Percentiles rank a stretch among this genome's conserved stretches.
phyloP scores from a whole-genome alignment of 495 filamentous ascomycete genomes.

The Penicillium cinerascens region DNA sequence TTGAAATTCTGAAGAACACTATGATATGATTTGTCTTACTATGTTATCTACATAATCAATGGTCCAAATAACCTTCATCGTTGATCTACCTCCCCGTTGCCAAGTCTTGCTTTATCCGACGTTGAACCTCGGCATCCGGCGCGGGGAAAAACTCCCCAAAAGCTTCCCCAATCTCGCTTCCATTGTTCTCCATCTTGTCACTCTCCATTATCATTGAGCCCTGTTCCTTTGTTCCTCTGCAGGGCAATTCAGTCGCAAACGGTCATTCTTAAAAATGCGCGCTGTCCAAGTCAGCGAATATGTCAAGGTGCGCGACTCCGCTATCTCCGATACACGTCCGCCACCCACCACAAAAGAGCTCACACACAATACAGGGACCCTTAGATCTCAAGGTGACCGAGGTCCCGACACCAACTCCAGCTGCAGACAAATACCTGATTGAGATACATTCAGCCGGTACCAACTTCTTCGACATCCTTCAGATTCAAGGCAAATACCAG shows the following conservation, averaged over 20 bases:
- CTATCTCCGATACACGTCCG: not conserved
- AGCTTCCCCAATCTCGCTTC: not conserved
- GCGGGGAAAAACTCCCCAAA: slow-evolving; percentile 15
- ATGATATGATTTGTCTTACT: not conserved
- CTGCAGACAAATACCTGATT: slow-evolving; percentile 76
- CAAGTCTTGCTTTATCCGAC: slow-evolving; percentile 18
- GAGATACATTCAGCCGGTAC: slow-evolving; percentile 82
- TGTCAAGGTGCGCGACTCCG: slow-evolving; percentile 58
- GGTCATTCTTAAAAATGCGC: slow-evolving; percentile 56
- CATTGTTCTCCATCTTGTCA: not conserved
- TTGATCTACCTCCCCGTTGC: not conserved
- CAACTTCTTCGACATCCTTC: slow-evolving; percentile 95
- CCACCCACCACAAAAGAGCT: not conserved
- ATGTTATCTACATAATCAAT: not conserved
- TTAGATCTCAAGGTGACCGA: slow-evolving; percentile 69
- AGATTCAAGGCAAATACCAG: slow-evolving; percentile 78
- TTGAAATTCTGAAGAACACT: not conserved
- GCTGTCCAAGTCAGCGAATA: slow-evolving; percentile 81
- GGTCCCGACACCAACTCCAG: slow-evolving; percentile 68
- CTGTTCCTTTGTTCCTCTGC: not conserved
- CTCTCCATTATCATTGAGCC: not conserved
- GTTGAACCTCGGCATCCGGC: slow-evolving; percentile 29
- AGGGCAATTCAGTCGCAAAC: not conserved
- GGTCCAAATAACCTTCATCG: not conserved
- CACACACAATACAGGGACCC: slow-evolving; percentile 56